phyloP scores from a whole-genome alignment of 257 asterid genomes.

The Solanum chilense region DNA sequence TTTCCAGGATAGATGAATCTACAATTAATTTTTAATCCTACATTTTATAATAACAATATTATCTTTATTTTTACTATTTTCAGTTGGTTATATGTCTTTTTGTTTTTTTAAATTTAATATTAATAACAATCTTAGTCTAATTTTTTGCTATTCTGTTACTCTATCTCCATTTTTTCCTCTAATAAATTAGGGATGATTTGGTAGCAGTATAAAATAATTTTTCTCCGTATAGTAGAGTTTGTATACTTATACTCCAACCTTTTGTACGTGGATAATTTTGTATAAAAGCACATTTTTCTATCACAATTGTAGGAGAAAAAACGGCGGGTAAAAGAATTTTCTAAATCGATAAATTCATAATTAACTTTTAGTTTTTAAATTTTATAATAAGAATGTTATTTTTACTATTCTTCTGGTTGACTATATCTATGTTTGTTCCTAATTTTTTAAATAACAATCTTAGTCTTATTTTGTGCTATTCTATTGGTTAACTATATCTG shows the following conservation, averaged over 20 bases:
- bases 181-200: not conserved
- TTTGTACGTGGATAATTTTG: too few relatives aligned
- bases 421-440: not conserved
- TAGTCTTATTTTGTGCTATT: not conserved
- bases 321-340: not conserved
- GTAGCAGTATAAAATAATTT: too few relatives aligned
- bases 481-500: not conserved
- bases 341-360: not conserved
- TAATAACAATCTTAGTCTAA: not conserved
- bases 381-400: not conserved
- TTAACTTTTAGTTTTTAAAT: not conserved
- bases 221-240: too few relatives aligned
- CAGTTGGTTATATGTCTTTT: not conserved
- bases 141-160: not conserved
- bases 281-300: not conserved
- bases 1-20: not conserved
- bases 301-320: not conserved
- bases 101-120: not conserved
- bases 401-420: not conserved
- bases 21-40: not conserved
- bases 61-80: not conserved
- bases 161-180: not conserved
- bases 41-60: not conserved
- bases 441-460: not conserved
- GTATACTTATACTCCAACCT: too few relatives aligned